These are phyloP conservation scores for Rhodotorula taiwanensis DNA, from an alignment of 768 basidiomycete species.

Conservation along the genomic window DNA sequence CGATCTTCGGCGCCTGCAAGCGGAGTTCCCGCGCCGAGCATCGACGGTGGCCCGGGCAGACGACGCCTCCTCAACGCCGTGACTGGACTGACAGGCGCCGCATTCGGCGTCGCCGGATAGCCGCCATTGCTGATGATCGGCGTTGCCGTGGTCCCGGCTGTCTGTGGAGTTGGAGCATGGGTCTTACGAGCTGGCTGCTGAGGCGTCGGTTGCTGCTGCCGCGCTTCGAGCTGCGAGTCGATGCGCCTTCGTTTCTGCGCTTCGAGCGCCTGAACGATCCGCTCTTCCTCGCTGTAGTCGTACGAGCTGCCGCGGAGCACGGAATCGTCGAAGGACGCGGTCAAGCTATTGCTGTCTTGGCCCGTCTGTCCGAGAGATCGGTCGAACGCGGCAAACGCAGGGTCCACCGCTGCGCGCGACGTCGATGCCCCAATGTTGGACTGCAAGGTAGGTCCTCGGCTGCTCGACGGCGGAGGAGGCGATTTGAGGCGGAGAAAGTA, in stretches of 20 bases:
- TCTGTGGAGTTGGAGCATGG: not conserved
- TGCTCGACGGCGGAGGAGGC: conserved; percentile 10
- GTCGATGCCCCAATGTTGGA: no score
- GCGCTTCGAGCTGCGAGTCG: conserved; percentile 43
- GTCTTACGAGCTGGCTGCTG: not conserved
- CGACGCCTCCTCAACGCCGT: conserved; percentile 1
- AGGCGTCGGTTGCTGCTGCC: conserved; percentile 36
- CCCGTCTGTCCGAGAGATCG: conserved; percentile 2
- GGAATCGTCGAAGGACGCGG: conserved; percentile 6
- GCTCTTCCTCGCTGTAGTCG: conserved; percentile 71
- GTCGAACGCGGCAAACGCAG: conserved; percentile 30
- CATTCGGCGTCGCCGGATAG: conserved; percentile 11
- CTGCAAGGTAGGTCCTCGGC: no score
- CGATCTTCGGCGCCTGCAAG: not conserved
- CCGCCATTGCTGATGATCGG: conserved; percentile 15
- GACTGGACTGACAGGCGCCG: conserved; percentile 5
- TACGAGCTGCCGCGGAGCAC: conserved; percentile 50
- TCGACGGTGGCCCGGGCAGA: conserved; percentile 18
- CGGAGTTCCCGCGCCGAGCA: conserved; percentile 12
- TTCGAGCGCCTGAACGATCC: conserved; percentile 39
- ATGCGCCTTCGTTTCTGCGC: conserved; percentile 41
- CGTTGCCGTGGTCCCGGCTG: not conserved
- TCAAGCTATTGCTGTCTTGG: conserved; percentile 5
- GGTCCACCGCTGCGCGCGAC: not conserved
- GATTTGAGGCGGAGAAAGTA: conserved; percentile 32